Conservation (phyloP, 768 basidiomycete genomes). For the Neoboletus magnificus region DNA sequence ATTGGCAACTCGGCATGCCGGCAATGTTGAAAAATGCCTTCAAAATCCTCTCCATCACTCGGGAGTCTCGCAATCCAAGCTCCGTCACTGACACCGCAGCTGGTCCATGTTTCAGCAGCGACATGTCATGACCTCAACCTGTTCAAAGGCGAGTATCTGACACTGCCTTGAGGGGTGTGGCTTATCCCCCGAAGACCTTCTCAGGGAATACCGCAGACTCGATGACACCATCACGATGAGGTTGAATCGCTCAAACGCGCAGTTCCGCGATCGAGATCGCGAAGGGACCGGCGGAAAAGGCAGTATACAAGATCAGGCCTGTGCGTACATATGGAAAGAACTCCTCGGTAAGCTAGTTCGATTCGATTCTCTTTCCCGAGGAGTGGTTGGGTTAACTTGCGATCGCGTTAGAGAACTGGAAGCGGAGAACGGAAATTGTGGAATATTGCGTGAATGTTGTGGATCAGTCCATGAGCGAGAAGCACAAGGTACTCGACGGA, state of each 20-base stretch:
- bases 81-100: conserved; percentile 54
- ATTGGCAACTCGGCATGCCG: conserved; percentile 29
- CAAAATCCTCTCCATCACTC: conserved; percentile 45
- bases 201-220: conserved; percentile 76
- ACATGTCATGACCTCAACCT: conserved; percentile 73
- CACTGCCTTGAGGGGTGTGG: conserved; percentile 4
- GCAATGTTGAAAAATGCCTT: conserved; percentile 36
- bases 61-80: conserved; percentile 71
- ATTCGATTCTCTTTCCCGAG: conserved; percentile 11
- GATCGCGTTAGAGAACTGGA: conserved; percentile 57
- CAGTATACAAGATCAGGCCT: conserved; percentile 70
- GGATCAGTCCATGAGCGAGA: conserved; percentile 59
- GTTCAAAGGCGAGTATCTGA: conserved; percentile 55
- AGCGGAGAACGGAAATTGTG: conserved; percentile 66
- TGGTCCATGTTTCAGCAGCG: conserved; percentile 67
- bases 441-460: conserved; percentile 72
- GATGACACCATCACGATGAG: conserved; percentile 82
- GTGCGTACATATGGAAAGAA: conserved; percentile 73
- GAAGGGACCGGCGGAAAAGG: conserved; percentile 41
- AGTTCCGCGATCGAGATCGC: conserved; percentile 70
- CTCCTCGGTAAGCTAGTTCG: conserved; percentile 57
- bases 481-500: conserved; percentile 44
- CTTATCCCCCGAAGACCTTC: conserved; percentile 53
- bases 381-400: conserved; percentile 18
- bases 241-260: conserved; percentile 73